Conservation (phyloP, 2,329 filamentous ascomycete species). For the Neophaeococcomyces mojaviensis region DNA sequence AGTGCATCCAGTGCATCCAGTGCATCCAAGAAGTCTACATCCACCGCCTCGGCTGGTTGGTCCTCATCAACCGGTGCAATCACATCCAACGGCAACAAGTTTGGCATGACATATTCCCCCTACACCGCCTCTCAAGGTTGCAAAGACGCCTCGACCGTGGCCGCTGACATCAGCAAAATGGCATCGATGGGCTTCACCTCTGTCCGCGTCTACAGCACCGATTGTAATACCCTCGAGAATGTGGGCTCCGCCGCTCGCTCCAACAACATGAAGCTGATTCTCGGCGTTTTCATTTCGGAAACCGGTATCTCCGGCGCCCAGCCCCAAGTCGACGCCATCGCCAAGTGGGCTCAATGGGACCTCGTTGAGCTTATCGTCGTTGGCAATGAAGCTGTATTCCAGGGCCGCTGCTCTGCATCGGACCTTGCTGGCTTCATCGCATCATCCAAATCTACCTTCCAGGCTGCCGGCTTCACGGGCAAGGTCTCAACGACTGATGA, state of each 20-base stretch:
- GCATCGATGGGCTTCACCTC: slow-evolving; percentile 59
- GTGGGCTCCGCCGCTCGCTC: slow-evolving; percentile 62
- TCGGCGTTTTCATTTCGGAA: slow-evolving; percentile 77
- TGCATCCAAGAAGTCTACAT: background rate
- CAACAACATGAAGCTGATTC: slow-evolving; percentile 68
- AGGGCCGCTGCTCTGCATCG: slow-evolving; percentile 56
- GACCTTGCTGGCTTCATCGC: slow-evolving; percentile 65
- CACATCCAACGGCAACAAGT: slow-evolving; percentile 41
- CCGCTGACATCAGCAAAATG: slow-evolving; percentile 55
- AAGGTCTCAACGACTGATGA: slow-evolving; percentile 81
- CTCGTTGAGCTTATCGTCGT: slow-evolving; percentile 73
- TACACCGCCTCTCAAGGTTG: slow-evolving; percentile 55
- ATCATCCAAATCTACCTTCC: slow-evolving; percentile 57
- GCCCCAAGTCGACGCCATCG: slow-evolving; percentile 67
- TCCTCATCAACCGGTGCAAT: slow-evolving; percentile 18
- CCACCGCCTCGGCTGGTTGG: slow-evolving; percentile 9
- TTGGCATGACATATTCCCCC: slow-evolving; percentile 74
- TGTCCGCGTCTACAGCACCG: slow-evolving; percentile 82
- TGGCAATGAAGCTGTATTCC: slow-evolving; percentile 85
- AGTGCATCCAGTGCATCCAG: slow-evolving; percentile 1
- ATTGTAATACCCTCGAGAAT: slow-evolving; percentile 73
- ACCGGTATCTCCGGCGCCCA: slow-evolving; percentile 55
- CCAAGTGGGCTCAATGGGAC: slow-evolving; percentile 65
- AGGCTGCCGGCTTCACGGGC: slow-evolving; percentile 60
- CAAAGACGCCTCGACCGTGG: slow-evolving; percentile 55